Conservation (phyloP, 805 yeast genomes). For the Barnettozyma vustinii region DNA sequence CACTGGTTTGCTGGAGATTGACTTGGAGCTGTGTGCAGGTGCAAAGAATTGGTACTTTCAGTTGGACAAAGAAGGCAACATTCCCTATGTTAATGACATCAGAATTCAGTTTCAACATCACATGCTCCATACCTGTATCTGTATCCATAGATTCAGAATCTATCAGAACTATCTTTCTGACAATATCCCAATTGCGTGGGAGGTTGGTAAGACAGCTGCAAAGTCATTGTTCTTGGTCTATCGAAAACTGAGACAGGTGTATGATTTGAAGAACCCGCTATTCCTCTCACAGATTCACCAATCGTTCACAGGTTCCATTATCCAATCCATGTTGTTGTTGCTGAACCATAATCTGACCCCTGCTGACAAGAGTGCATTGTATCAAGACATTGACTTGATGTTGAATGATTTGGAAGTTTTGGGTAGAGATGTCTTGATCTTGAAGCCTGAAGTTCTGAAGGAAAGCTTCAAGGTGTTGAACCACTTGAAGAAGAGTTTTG, state of each 20-base stretch:
- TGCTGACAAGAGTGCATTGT: slow-evolving; percentile 18
- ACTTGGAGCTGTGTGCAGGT: slow-evolving; percentile 22
- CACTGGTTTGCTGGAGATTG: slow-evolving; percentile 24
- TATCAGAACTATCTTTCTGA: slow-evolving; percentile 25
- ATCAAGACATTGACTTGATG: slow-evolving; percentile 24
- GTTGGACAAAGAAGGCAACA: slow-evolving; percentile 20
- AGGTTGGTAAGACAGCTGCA: slow-evolving; percentile 24
- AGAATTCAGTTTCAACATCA: slow-evolving; percentile 27
- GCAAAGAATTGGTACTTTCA: slow-evolving; percentile 25
- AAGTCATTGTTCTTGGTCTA: slow-evolving; percentile 26
- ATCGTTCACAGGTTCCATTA: slow-evolving; percentile 28
- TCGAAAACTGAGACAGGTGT: slow-evolving; percentile 20
- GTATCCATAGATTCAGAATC: slow-evolving; percentile 28
- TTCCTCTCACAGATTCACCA: slow-evolving; percentile 30
- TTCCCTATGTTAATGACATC: slow-evolving; percentile 21
- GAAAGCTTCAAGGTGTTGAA: slow-evolving; percentile 25
- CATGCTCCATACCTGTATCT: slow-evolving; percentile 28
- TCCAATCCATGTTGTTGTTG: slow-evolving; percentile 28
- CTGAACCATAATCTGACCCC: slow-evolving; percentile 17
- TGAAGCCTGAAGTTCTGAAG: slow-evolving; percentile 25
- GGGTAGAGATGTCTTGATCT: slow-evolving; percentile 21
- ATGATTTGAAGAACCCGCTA: slow-evolving; percentile 22
- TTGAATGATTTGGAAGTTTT: slow-evolving; percentile 22
- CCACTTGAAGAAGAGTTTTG: slow-evolving; percentile 21
- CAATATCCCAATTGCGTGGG: slow-evolving; percentile 26